A percentile compares a stretch with the other conserved stretches of the same genome.
These are phyloP conservation scores for Yarrowia yakushimensis DNA, from an alignment of 805 yeast species.

Conservation along the genomic window DNA sequence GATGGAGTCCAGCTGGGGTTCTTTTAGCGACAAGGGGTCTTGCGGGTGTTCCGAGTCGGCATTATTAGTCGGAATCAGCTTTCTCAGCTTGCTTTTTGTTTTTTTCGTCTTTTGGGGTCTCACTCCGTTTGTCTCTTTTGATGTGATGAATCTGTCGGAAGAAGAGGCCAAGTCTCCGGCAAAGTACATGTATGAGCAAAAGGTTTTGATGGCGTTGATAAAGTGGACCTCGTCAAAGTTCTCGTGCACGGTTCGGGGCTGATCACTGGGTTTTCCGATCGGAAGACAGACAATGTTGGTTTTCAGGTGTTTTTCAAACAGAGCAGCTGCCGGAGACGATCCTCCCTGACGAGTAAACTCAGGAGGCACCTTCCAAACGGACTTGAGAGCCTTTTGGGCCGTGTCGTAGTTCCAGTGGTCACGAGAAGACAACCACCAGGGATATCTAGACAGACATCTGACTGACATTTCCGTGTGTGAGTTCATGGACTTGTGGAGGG, in stretches of 20 bases:
- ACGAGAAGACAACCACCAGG: constrained; percentile 2
- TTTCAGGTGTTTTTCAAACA: not conserved
- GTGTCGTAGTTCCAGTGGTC: not conserved
- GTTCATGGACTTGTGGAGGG: not conserved
- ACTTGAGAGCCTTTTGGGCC: not conserved
- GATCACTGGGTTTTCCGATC: not conserved
- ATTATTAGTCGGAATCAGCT: not conserved
- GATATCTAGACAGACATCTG: not conserved
- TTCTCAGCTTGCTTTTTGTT: not conserved
- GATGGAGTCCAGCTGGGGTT: not conserved
- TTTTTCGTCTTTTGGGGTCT: no score
- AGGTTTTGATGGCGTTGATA: constrained; percentile 30
- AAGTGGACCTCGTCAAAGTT: not conserved
- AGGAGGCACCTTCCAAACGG: not conserved
- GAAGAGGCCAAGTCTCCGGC: not conserved
- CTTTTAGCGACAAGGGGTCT: not conserved
- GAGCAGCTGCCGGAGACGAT: not conserved
- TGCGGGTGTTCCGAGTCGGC: not conserved
- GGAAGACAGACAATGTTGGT: not conserved
- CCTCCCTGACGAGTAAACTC: not conserved
- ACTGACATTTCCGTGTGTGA: not conserved
- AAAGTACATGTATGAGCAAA: not conserved
- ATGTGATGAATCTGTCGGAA: not conserved
- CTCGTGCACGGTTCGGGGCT: not conserved
- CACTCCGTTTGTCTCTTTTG: not conserved